phyloP scores from a whole-genome alignment of 2,329 filamentous ascomycete genomes.

The Talaromyces sp. region DNA sequence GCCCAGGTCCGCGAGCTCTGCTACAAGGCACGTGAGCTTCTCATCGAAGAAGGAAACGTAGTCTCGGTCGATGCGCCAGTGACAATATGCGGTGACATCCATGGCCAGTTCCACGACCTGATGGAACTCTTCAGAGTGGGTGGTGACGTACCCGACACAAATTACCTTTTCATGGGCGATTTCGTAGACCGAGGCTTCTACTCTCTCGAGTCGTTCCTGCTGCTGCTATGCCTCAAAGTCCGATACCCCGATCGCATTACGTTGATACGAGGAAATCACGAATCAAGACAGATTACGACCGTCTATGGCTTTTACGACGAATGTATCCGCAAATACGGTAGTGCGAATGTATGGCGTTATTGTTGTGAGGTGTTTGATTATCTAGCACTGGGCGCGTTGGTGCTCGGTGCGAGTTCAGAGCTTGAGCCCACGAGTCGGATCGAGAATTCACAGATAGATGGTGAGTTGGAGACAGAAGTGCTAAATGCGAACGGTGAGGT shows the following conservation, averaged over 20 bases:
- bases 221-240: slow-evolving; percentile 93
- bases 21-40: slow-evolving; percentile 90
- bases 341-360: slow-evolving; percentile 93
- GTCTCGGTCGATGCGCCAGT: slow-evolving; percentile 93
- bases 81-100: slow-evolving; percentile 96
- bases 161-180: slow-evolving; percentile 97
- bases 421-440: slow-evolving; percentile 58
- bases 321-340: slow-evolving; percentile 92
- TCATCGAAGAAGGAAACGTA: slow-evolving; percentile 97
- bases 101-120: slow-evolving; percentile 92
- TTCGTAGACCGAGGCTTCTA: slow-evolving; percentile 99
- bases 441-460: slow-evolving; percentile 54
- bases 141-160: slow-evolving; percentile 90
- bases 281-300: slow-evolving; percentile 93
- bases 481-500: slow-evolving; percentile 79
- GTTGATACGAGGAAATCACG: slow-evolving; percentile 90
- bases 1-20: slow-evolving; percentile 92
- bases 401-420: slow-evolving; percentile 73
- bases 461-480: slow-evolving; percentile 88
- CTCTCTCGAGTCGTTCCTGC: slow-evolving; percentile 92
- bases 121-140: slow-evolving; percentile 96
- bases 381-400: slow-evolving; percentile 82
- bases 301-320: slow-evolving; percentile 99
- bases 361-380: slow-evolving; percentile 99
- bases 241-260: slow-evolving; percentile 97